Evolutionary conservation across 306 rosid species (phyloP), one percentile per base, ranked within the genome.

Genomic region (Rubus idaeus): DNA sequence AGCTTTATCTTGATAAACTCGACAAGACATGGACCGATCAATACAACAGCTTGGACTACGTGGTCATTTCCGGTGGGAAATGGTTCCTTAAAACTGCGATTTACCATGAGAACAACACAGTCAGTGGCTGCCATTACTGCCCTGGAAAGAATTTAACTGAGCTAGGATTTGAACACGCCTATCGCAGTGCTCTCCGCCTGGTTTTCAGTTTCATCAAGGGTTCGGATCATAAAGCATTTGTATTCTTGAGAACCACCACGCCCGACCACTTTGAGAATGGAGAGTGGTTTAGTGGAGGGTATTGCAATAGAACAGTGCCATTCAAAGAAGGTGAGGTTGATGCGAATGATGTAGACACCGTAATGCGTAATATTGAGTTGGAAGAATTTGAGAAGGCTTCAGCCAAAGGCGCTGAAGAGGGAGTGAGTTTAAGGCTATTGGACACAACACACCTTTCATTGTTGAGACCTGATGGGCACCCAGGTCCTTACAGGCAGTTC

Each of bases 381-480:
- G 90, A 88, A 68, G 93, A 88, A 81, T 83, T 86, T 9, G 73
- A 70, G 40, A 87, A 83, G 73, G 89, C 80, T 23, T 26, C 70
- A 0, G 76, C 71, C 0, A 0, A 40, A 47, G 89, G 79, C 49
- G 78, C 84, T 1, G 64, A 83, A 17, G 53, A 75, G 13, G 85
- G 64, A 8, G 74, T 16, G 18, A 75, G 26, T 1, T 75, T 93
- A 51, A 90, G 86, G 72, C 86, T 91, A 26, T 73, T 91, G 72
- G 98, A 91, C 81, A 88, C 91, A 6, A 89, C 96, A 10, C 49
- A 37, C 5, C 88, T 94, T 62, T 88, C 97, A 0, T 60, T 87
- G 68, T 74, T 93, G 85, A 91, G 98, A 60, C 91, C 96, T 0
- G 98, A 91, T n/a, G 98, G 97, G 11, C 98, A 93, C 76, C 98